Evolutionary conservation across 306 rosid genomes (phyloP), one percentile per base, ranked within the genome.

Genomic region (Vicia sativa): DNA sequence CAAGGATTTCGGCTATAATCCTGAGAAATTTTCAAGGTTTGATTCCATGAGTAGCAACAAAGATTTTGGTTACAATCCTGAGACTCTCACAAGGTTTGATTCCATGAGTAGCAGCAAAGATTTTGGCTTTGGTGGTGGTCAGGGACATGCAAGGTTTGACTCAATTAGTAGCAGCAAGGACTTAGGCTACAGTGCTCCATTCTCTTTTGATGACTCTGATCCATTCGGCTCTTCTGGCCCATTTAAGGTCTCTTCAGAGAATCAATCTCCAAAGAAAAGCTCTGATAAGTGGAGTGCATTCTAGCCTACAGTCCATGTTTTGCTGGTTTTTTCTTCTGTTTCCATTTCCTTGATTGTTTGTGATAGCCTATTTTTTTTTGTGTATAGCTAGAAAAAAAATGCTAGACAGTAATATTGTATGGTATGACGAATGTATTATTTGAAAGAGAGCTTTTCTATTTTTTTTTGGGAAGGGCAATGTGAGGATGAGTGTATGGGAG

Each of bases 181-280:
- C 73, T 83, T 87, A 0, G 79, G 82, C 72, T 85, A 84, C 58
- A 54, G 85, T 56, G 65, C 82, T 77, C 68, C 88, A 38, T 84
- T 82, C 73, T 78, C 95, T 64, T 92, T 87, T 12, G 96, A 92
- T 6, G 96, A 92, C 21, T 7, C 93, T 13, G 96, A 86, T 73
- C 87, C 96, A 42, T 92, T 92, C 31, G 96, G 98, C 16, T 83
- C 96, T 29, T 84, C 96, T 65, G 96, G 85, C 29, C 91, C 98
- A 19, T 92, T 92, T 43, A 92, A 87, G 79, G 96, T 87, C 62
- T 78, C 96, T 34, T 83, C 93, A 16, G 96, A 86, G 26, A 73
- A 34, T 75, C 89, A 82, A 29, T 77, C 87, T 52, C 80, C 91
- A 3, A 92, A 87, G 83, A 90, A 79, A 76, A 73, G 74, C 41